Conservation (phyloP, 305 asterid species). For the Ilex paraguariensis region DNA sequence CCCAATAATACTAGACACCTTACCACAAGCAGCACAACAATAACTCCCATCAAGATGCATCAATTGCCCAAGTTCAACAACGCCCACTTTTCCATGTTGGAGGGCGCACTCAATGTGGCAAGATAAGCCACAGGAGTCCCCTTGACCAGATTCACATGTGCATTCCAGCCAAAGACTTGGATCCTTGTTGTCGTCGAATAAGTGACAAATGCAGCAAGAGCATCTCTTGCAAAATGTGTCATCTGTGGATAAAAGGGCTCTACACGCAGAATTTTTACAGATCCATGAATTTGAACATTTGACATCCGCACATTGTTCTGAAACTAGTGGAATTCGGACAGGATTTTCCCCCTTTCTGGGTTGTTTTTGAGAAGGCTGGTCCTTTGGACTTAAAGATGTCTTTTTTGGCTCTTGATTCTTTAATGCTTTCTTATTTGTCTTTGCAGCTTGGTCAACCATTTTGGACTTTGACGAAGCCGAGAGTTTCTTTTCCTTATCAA, state of each 20-base stretch:
- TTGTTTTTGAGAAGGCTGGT: conserved; percentile 57
- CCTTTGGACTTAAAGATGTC: conserved; percentile 33
- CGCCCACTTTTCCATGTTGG: conserved; percentile 81
- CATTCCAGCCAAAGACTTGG: conserved; percentile 97
- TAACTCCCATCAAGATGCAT: conserved; percentile 96
- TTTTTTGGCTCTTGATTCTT: conserved; percentile 27
- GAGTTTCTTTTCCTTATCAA: conserved; percentile 26
- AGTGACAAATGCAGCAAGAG: conserved; percentile 91
- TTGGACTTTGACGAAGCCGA: conserved; percentile 25
- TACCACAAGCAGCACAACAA: conserved; percentile 95
- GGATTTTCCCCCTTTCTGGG: conserved; percentile 76
- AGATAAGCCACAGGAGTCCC: conserved; percentile 82
- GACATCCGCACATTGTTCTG: conserved; percentile 42
- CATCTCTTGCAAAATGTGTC: conserved; percentile 95
- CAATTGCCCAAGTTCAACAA: conserved; percentile 71
- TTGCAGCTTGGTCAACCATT: conserved; percentile 36
- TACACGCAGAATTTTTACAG: conserved; percentile 84
- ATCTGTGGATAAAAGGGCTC: conserved; percentile 66
- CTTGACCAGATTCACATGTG: conserved; percentile 64
- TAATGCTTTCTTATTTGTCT: conserved; percentile 28
- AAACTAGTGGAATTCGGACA: conserved; percentile 51
- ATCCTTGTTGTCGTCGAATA: conserved; percentile 92
- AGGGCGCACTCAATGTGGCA: conserved; percentile 93
- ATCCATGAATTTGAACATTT: conserved; percentile 60
- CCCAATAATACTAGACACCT: conserved; percentile 92